Evolutionary conservation across 192 early-diverging fungal species (phyloP).

Genomic region (Dispira parvispora): DNA sequence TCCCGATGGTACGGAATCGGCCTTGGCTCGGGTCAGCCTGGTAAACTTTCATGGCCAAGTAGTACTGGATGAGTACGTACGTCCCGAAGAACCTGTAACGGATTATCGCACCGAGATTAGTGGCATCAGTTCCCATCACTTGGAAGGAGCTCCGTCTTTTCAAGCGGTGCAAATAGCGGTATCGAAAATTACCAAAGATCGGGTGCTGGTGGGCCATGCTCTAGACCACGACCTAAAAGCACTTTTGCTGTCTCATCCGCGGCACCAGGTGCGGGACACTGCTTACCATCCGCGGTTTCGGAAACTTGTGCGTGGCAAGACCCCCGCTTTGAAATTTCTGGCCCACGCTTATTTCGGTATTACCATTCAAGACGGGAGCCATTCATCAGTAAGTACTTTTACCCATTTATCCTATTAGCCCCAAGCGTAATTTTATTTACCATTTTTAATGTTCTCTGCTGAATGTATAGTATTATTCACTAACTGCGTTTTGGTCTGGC

Average conservation of each 20-base stretch:
- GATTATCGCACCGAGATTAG: constrained; percentile 87
- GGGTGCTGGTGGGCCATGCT: constrained; percentile 83
- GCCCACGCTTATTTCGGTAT: constrained; percentile 56
- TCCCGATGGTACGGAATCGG: constrained; percentile 60
- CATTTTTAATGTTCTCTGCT: no score
- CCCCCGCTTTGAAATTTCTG: constrained; percentile 56
- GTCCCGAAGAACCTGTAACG: constrained; percentile 64
- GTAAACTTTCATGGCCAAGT: constrained; percentile 88
- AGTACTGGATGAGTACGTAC: constrained; percentile 72
- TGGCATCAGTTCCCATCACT: constrained; percentile 69
- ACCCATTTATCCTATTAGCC: no score
- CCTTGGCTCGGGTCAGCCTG: constrained; percentile 74
- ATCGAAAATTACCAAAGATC: constrained; percentile 64
- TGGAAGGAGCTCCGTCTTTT: constrained; percentile 49
- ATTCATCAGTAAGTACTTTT: constrained; percentile 56
- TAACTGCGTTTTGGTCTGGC: no score
- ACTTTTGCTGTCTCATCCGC: constrained; percentile 68
- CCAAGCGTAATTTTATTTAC: no score
- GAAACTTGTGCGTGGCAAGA: constrained; percentile 37
- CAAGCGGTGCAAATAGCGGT: constrained; percentile 64
- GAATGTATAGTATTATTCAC: no score
- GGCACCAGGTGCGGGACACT: constrained; percentile 65
- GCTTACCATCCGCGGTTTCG: constrained; percentile 60
- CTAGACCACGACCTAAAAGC: constrained; percentile 74
- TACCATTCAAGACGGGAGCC: constrained; percentile 72